Evolutionary conservation across 2,329 filamentous ascomycete genomes (phyloP), one percentile per base, ranked within the genome.

Genomic region (Elsinoe ampelina): DNA sequence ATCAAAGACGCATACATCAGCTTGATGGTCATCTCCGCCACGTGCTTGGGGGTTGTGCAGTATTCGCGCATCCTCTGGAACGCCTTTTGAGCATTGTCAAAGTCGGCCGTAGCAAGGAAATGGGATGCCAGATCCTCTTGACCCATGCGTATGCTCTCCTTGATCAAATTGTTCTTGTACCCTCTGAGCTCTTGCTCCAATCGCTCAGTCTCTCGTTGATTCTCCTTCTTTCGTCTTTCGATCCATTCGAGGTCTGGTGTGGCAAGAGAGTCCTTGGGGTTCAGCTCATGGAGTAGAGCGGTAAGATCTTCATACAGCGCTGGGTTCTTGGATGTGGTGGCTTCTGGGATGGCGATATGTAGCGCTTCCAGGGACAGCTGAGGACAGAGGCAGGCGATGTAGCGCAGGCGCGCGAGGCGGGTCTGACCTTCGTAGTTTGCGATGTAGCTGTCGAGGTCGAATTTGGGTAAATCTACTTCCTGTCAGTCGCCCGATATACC

Each of bases 141-240:
- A 43, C 89, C 92, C 84, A 97, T 96, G 63, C 91, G 75, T 65
- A 97, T 95, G 73, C 90, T 96, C 73, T 98, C 93, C 69, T 96
- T 95, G 65, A 98, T 90, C 42, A 97, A 74, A 65, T 97, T 98
- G 68, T 96, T 95, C 73, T 93, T 95, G 72, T 97, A 97, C 1
- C 85, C 86, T 70, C 90, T 91, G 17, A 98, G 77, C 70, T 97
- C 89, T 13, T 80, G 75, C 67, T 96, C 89, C 57, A 97, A 76
- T n/a, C 86, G 81, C 57, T 82, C 77, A 0, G 85, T 85, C 70
- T 95, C 86, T 1, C 75, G 73, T 63, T 81, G 81, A 64, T 91
- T 88, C 54, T 79, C 74, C 60, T 81, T 81, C 19, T 84, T 81
- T 36, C 80, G 85, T 58, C 74, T 76, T 6, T 85, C 79, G n/a